Evolutionary conservation across 345 rosid species (phyloP).

Genomic region (Lumnitzera racemosa): DNA sequence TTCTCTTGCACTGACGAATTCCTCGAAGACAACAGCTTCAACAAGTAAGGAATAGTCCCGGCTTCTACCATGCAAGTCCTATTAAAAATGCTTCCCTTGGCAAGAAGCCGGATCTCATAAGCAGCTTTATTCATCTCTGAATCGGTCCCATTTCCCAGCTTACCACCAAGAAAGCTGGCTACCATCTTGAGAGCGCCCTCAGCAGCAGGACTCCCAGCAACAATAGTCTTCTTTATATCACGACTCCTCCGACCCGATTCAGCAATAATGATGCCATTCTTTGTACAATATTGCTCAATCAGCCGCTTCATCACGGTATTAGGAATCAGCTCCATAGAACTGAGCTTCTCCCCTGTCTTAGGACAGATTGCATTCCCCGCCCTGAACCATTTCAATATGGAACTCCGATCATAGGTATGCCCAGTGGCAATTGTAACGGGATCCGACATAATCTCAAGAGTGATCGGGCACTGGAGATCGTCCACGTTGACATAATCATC

Average conservation of each 20-base stretch:
- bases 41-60: slow-evolving; percentile 34
- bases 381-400: slow-evolving; percentile 56
- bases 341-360: slow-evolving; percentile 50
- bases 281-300: slow-evolving; percentile 34
- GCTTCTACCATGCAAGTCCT: slow-evolving; percentile 67
- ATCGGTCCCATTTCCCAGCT: slow-evolving; percentile 29
- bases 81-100: slow-evolving; percentile 55
- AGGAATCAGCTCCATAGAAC: slow-evolving; percentile 28
- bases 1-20: slow-evolving; percentile 49
- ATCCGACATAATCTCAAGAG: slow-evolving; percentile 64
- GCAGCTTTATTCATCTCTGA: slow-evolving; percentile 42
- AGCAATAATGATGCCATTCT: slow-evolving; percentile 28
- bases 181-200: slow-evolving; percentile 46
- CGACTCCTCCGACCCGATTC: slow-evolving; percentile 26
- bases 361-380: slow-evolving; percentile 65
- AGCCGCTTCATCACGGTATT: slow-evolving; percentile 43
- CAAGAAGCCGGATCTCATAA: slow-evolving; percentile 59
- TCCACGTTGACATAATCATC: slow-evolving; percentile 30
- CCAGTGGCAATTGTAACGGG: slow-evolving; percentile 64
- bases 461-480: slow-evolving; percentile 69
- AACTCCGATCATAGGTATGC: slow-evolving; percentile 63
- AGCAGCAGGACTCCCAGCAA: slow-evolving; percentile 47
- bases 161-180: slow-evolving; percentile 35
- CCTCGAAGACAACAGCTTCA: slow-evolving; percentile 30
- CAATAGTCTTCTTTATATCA: slow-evolving; percentile 21